These are phyloP conservation scores for Hortiboletus campestris DNA, from an alignment of 768 basidiomycete genomes.

Conservation along the genomic window DNA sequence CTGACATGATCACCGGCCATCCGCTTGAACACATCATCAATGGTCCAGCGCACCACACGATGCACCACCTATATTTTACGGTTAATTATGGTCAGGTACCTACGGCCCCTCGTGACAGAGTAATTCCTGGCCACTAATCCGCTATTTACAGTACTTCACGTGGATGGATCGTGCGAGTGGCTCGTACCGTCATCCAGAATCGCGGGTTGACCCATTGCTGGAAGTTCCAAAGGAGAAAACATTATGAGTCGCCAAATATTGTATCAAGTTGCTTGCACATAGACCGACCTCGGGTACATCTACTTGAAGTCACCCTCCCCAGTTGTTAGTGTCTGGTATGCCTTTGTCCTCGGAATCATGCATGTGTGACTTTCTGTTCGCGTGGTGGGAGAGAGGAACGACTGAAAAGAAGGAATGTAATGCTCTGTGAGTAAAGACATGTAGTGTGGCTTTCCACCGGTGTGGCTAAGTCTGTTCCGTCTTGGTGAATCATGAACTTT, in stretches of 20 bases:
- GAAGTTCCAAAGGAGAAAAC: conserved; percentile 44
- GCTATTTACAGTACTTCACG: conserved; percentile 81
- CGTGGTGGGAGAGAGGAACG: too few species aligned
- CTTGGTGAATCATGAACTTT: too few species aligned
- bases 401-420: too few species aligned
- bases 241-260: conserved; percentile 2
- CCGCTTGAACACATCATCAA: conserved; percentile 88
- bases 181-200: conserved; percentile 87
- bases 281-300: conserved; percentile 13
- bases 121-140: conserved; percentile 11
- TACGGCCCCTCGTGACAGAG: conserved; percentile 27
- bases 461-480: too few species aligned
- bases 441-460: too few species aligned
- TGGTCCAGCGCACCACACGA: conserved; percentile 96
- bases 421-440: too few species aligned
- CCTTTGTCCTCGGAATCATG: too few species aligned
- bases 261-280: conserved; percentile 5
- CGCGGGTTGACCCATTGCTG: conserved; percentile 79
- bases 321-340: too few species aligned
- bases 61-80: conserved; percentile 96
- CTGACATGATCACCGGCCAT: conserved; percentile 96
- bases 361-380: too few species aligned
- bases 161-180: conserved; percentile 83
- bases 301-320: conserved; percentile 8
- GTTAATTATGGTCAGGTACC: conserved; percentile 90